Evolutionary conservation across 1,139 yeast species (phyloP), one percentile per base, ranked within the genome.

Genomic region (Chernovozyma sophiae-reginae): DNA sequence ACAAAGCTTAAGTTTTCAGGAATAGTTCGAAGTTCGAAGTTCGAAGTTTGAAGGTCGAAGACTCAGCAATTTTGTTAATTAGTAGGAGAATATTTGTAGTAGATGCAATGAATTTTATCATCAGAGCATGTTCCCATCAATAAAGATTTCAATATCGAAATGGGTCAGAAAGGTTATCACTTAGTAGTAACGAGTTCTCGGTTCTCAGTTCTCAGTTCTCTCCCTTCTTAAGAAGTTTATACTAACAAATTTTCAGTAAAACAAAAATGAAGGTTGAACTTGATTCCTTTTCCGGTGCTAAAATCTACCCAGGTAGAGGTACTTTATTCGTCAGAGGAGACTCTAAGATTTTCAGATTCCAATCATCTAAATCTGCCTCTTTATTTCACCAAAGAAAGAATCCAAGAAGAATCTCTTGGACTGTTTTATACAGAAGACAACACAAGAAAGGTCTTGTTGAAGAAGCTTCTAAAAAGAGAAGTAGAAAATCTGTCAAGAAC

Each of bases 291-390:
- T 90, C 98, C 66, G 98, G 98, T 76, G 76, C 90, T 68, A 92
- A 90, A 80, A 92, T 92, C 83, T 94, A 92, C 96, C 98, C 98
- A 80, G 97, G 98, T 77, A 86, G 97, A 82, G 98, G 98, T 78
- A 87, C 95, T 71, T 84, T 92, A 73, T 92, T 87, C 69, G 92
- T 92, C 74, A 90, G 99, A 79, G 97, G 97, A 64, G 99, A 92
- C 89, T 89, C 97, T 67, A 92, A 92, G 81, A 74, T 90, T 67
- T 92, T 92, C 95, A 89, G 99, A 83, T 92, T 94, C 95, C 95
- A 86, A 74, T 83, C 89, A 70, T 86, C 97, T 58, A 94, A 92
- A 79, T 81, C 95, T 67, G 94, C 96, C 63, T 89, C 98, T 68
- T 84, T 92, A 66, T 92, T 92, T 95, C 82, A 83, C 68, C 99